Base-by-base conservation (phyloP, 176 grass and related monocot genomes). In the Saccharum spontaneum region DNA sequence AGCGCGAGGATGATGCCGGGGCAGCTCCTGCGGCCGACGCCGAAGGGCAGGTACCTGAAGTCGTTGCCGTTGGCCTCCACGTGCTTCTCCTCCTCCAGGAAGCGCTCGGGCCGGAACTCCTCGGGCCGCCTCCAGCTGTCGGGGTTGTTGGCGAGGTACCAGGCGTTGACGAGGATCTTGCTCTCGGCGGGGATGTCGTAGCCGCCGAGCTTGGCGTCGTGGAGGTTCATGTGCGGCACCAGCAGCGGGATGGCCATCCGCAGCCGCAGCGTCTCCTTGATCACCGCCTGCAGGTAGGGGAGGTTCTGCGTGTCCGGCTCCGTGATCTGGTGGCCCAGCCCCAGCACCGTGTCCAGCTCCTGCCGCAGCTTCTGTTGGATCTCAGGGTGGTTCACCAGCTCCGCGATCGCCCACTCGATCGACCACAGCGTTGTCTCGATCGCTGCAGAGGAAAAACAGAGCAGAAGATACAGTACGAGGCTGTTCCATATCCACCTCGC, bases 371-470 rank as follows among this genome's bases (percentile, higher is more conserved):
- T 96, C 80, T 84, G 77, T 75, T 93, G 91, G 81, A 93, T 91
- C 80, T 87, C 76, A n/a, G 88, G 93, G 75, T 99, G 86, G 91
- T 99, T 99, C 60, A 99, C 90, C 59, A 99, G 90, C 97, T 99
- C 97, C 3, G 97, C 97, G 26, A 99, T 87, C 78, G 84, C 97
- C 97, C 97, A 99, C 82, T 99, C 93, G 69, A 99, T 94, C 48
- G 97, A 99, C 97, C 97, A 99, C 64, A 99, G 84, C 6, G 97
- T 99, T 59, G 97, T 99, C 91, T 99, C 97, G 5, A 99, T 99
- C 50, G 97, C 97, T 99, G 91, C 78, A 79, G 74, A 55, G 6
- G 61, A 49, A 11, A 86, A 37, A 86, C 90, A 55, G 18, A 68
- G 43, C 26, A 80, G 16, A 52, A 20, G 9, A 28, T 28, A 28